Evolutionary conservation across 2,329 filamentous ascomycete genomes (phyloP), one percentile per base, ranked within the genome.

Genomic region (Fusarium illudens): DNA sequence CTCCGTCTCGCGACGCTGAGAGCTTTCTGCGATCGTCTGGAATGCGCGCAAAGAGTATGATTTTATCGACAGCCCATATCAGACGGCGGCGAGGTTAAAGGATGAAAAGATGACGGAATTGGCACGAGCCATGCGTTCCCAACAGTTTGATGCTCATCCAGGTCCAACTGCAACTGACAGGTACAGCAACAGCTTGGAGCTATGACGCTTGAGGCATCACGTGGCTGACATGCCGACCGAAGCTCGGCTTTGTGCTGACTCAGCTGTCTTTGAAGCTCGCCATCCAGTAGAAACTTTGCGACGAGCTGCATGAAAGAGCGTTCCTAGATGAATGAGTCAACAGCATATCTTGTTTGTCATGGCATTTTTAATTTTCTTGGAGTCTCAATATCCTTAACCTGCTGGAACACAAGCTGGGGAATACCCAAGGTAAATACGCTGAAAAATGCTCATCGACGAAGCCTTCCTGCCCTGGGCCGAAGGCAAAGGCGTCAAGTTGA

Each of bases 391-490:
- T n/a, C 19, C 20, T 6, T 4, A 25, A 19, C 4, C 12, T 4
- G 3, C 2, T 15, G 9, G 8, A 25, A 17, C 17, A 17, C 5
- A 27, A 11, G 22, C 9, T 44, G 9, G 25, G 20, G 13, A 25
- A 7, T 13, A 2, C 6, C 9, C 17, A 27, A 27, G 22, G 19
- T 34, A n/a, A 20, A 11, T 19, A 11, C 20, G 13, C 12, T 12
- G 6, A n/a, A 57, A 63, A 53, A 74, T 74, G 72, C 62, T 64
- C 1, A 70, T 74, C 30, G 67, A 74, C 25, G 49, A 65, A 39
- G 55, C 60, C 34, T 74, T 96, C 62, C 82, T 90, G 3, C 73
- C 84, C 62, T 97, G 93, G 92, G 90, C 91, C 2, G 76, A 83
- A 30, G 78, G 80, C n/a, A 74, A 72, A 49, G 72, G 71, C 29